Percentiles rank a stretch among this genome's conserved stretches.
Evolutionary conservation across 768 basidiomycete genomes (phyloP).

Genomic region (Suillus bovinus): DNA sequence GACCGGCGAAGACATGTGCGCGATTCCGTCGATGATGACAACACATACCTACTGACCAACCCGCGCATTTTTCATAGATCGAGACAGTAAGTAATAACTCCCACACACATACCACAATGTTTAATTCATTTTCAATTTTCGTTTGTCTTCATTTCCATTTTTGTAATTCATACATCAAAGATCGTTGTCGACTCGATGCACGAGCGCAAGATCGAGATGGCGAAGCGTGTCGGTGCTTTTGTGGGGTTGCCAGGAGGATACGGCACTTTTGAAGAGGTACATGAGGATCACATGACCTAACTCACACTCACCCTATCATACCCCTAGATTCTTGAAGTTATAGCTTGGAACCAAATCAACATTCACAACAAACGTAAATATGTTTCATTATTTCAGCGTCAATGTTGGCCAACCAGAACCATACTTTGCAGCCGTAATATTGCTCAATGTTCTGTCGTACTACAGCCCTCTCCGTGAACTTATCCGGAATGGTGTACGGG

Average conservation of each 20-base stretch:
- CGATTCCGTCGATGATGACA: conserved; percentile 8
- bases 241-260: conserved; percentile 91
- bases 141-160: background rate
- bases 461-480: conserved; percentile 82
- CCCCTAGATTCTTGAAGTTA: conserved; percentile 79
- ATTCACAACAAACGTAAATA: conserved; percentile 77
- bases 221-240: conserved; percentile 75
- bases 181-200: conserved; percentile 83
- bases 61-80: conserved; percentile 18
- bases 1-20: conserved; percentile 37
- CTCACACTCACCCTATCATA: conserved; percentile 1
- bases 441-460: conserved; percentile 84
- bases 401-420: background rate
- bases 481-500: conserved; percentile 62
- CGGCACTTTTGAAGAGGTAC: conserved; percentile 91
- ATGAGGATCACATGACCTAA: background rate
- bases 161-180: conserved; percentile 32
- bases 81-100: conserved; percentile 31
- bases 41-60: conserved; percentile 16
- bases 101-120: conserved; percentile 11
- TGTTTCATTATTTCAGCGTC: conserved; percentile 10
- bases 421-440: conserved; percentile 62
- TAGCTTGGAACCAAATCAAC: conserved; percentile 92
- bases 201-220: conserved; percentile 91
- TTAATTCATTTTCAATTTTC: conserved; percentile 2